Percentiles rank a stretch among this genome's conserved stretches.
Conservation (phyloP, 108 stramenopile genomes). For the Cyclotella atomus region DNA sequence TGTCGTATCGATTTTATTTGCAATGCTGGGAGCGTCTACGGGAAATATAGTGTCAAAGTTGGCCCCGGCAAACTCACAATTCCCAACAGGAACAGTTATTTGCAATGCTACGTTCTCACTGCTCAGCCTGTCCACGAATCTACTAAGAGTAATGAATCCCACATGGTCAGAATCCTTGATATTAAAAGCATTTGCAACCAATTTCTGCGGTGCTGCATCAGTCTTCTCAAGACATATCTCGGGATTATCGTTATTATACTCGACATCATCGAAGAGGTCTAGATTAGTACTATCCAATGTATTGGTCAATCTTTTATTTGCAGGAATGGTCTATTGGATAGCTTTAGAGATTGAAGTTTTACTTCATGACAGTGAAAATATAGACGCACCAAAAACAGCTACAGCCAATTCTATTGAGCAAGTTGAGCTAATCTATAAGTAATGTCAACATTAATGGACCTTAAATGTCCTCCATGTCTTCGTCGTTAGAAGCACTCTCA, state of each 20-base stretch:
- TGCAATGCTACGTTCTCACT: constrained; percentile 40
- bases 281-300: constrained; percentile 24
- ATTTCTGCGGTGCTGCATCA: constrained; percentile 48
- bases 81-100: constrained; percentile 39
- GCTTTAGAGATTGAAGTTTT: constrained; percentile 32
- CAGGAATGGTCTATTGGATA: constrained; percentile 39
- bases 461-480: not conserved
- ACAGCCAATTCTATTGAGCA: too few species aligned
- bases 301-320: constrained; percentile 35
- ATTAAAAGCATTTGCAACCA: constrained; percentile 30
- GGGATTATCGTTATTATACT: constrained; percentile 33
- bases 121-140: constrained; percentile 22
- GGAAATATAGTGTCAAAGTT: constrained; percentile 14
- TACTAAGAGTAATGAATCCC: constrained; percentile 15
- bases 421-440: too few species aligned
- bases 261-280: constrained; percentile 10
- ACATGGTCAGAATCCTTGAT: constrained; percentile 28
- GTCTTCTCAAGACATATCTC: constrained; percentile 39
- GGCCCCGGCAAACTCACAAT: constrained; percentile 7
- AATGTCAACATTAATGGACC: not conserved
- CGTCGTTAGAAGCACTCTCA: constrained; percentile 16
- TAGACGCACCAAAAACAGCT: not conserved
- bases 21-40: constrained; percentile 14
- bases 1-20: constrained; percentile 19
- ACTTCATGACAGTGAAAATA: not conserved